These are phyloP conservation scores for Globisporangium heterothallicum DNA, from an alignment of 352 stramenopile species.

Conservation along the genomic window DNA sequence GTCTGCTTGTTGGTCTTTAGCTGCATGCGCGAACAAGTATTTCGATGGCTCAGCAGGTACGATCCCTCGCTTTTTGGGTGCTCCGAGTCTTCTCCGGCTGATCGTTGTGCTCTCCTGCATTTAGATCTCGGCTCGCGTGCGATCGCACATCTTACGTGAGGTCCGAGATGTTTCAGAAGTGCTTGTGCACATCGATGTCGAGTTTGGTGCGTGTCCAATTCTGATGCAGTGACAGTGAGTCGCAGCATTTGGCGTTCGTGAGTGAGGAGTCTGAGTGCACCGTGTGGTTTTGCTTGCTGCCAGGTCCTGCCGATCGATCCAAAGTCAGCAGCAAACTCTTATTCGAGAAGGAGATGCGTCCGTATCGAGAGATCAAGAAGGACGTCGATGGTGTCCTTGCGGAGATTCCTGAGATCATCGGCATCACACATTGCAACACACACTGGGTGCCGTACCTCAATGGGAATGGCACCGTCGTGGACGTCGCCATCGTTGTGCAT, in stretches of 20 bases:
- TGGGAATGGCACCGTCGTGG: slow-evolving; percentile 60
- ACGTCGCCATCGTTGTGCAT: slow-evolving; percentile 74
- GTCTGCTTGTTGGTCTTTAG: slow-evolving; percentile 14
- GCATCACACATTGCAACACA: slow-evolving; percentile 77
- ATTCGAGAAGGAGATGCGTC: slow-evolving; percentile 54
- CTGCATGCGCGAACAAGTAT: slow-evolving; percentile 75
- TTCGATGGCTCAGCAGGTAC: slow-evolving; percentile 78
- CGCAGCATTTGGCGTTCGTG: too few species aligned
- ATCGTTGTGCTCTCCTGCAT: not conserved
- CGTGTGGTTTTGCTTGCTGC: slow-evolving; percentile 2
- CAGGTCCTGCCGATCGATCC: slow-evolving; percentile 21
- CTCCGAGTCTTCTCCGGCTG: not conserved
- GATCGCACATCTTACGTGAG: slow-evolving; percentile 58
- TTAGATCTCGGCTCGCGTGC: slow-evolving; percentile 64
- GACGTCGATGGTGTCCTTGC: slow-evolving; percentile 60
- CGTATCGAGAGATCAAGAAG: slow-evolving; percentile 69
- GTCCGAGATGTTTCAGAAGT: slow-evolving; percentile 83
- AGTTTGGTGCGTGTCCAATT: slow-evolving; percentile 46
- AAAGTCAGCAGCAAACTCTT: slow-evolving; percentile 24
- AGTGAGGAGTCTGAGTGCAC: too few species aligned
- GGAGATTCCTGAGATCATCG: slow-evolving; percentile 61
- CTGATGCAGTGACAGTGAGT: too few species aligned
- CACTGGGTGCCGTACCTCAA: slow-evolving; percentile 68
- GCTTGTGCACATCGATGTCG: slow-evolving; percentile 81
- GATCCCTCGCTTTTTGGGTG: not conserved